Percentiles rank a stretch among this genome's conserved stretches.
These are phyloP conservation scores for Nicotiana tomentosiformis DNA, from an alignment of 257 asterid genomes.

Conservation along the genomic window DNA sequence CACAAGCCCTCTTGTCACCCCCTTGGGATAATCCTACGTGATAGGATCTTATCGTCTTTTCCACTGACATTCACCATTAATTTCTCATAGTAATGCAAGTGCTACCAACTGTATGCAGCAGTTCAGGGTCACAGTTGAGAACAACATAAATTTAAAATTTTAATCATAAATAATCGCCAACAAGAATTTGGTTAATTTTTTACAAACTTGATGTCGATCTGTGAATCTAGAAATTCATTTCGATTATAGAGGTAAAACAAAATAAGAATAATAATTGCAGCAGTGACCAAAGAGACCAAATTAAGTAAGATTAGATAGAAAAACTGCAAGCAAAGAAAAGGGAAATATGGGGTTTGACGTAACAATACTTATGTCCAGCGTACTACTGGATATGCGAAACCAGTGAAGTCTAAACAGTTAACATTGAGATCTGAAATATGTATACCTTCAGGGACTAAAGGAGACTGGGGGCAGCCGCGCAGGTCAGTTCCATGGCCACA, in stretches of 20 bases:
- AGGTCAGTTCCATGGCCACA: slow-evolving; percentile 96
- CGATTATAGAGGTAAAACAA: slow-evolving; percentile 1
- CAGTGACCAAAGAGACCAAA: background rate
- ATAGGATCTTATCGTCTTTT: background rate
- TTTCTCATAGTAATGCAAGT: background rate
- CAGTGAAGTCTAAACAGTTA: background rate
- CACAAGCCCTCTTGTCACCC: background rate
- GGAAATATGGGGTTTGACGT: background rate
- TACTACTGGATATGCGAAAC: background rate
- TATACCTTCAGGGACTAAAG: slow-evolving; percentile 69
- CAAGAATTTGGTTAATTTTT: too few species aligned
- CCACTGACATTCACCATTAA: background rate
- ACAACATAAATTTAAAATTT: background rate
- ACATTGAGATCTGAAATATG: background rate
- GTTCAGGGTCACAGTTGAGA: background rate
- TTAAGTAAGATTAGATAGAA: background rate
- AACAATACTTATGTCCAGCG: background rate
- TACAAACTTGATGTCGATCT: too few species aligned
- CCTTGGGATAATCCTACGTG: background rate
- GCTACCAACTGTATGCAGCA: background rate
- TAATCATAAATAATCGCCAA: too few species aligned
- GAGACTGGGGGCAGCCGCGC: slow-evolving; percentile 98
- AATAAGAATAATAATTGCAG: background rate
- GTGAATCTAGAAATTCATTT: too few species aligned
- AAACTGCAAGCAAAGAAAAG: background rate